Evolutionary conservation across 2,329 filamentous ascomycete species (phyloP).

Genomic region (Diatrype stigma): DNA sequence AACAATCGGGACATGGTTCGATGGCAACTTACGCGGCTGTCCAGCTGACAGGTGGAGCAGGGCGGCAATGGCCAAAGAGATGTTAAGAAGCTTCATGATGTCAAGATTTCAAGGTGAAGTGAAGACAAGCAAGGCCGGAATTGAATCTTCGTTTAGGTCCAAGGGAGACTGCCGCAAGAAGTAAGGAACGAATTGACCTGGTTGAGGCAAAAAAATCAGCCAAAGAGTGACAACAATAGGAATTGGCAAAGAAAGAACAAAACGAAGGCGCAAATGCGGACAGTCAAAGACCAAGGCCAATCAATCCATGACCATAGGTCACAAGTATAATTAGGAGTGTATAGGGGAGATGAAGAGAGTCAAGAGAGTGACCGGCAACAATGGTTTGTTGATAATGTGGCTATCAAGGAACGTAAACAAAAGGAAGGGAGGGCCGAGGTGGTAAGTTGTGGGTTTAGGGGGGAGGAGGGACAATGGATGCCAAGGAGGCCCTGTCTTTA

Average conservation of each 20-base stretch:
- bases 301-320: constrained; percentile 16
- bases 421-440: background rate
- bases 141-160: constrained; percentile 11
- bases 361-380: too few species aligned
- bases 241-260: constrained; percentile 17
- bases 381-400: too few species aligned
- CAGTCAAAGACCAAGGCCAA: constrained; percentile 9
- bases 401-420: background rate
- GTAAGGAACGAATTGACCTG: constrained; percentile 18
- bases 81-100: constrained; percentile 41
- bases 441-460: background rate
- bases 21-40: constrained; percentile 32
- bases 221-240: constrained; percentile 15
- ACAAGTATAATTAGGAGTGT: constrained; percentile 1
- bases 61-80: constrained; percentile 33
- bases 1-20: background rate
- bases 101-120: constrained; percentile 7
- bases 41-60: constrained; percentile 37
- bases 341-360: background rate
- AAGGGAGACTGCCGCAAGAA: constrained; percentile 12
- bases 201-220: constrained; percentile 11
- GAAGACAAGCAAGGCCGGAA: constrained; percentile 1
- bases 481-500: background rate
- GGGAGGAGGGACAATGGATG: background rate
- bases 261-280: constrained; percentile 8